phyloP scores from a whole-genome alignment of 192 early-diverging fungal species.

The Anaeromyces robustus region DNA sequence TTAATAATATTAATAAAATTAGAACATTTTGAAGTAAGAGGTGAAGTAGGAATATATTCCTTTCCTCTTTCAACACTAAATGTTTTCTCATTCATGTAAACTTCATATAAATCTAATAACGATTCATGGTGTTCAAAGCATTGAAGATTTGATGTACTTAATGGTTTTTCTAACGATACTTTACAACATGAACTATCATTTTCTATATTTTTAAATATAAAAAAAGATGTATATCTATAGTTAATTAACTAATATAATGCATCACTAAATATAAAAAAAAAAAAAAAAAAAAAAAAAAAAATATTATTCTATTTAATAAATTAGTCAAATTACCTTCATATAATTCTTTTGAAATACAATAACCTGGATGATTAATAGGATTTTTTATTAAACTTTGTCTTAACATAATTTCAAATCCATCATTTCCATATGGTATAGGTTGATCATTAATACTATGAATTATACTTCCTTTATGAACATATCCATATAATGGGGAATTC shows the following conservation, averaged over 20 bases:
- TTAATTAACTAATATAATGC: no score
- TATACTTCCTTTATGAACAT: constrained; percentile 21
- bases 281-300: no score
- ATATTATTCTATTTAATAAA: no score
- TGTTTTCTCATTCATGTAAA: not conserved
- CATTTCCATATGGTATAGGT: constrained; percentile 14
- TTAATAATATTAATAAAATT: not conserved
- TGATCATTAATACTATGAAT: constrained; percentile 24
- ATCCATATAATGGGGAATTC: constrained; percentile 25
- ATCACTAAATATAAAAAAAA: no score
- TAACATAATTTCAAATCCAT: constrained; percentile 28
- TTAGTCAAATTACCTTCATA: not conserved
- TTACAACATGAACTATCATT: not conserved
- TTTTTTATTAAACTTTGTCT: constrained; percentile 8
- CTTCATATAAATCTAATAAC: not conserved
- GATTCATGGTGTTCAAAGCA: not conserved
- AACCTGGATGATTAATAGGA: constrained; percentile 12
- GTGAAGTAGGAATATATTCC: not conserved
- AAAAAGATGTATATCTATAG: no score
- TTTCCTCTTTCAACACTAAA: not conserved
- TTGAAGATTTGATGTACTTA: not conserved
- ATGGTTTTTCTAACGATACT: not conserved
- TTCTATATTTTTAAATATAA: not conserved
- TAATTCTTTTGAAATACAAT: constrained; percentile 16
- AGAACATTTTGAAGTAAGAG: not conserved